A percentile compares a stretch with the other conserved stretches of the same genome.
Evolutionary conservation across 371 early-diverging fungal species (phyloP).

Genomic region (Choanephora cucurbitarum): DNA sequence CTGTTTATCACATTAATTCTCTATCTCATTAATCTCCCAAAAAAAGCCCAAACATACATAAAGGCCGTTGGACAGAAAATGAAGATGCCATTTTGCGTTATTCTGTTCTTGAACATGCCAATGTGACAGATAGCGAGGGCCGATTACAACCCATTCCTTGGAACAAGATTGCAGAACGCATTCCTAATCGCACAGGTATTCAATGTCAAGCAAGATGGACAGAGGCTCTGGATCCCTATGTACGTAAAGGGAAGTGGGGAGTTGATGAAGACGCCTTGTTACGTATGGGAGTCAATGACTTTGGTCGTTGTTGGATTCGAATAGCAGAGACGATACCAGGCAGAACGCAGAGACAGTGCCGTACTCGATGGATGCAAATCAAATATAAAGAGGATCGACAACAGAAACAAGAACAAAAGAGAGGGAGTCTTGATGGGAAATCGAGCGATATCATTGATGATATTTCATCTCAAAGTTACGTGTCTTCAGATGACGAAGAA

Average conservation of each 20-base stretch:
- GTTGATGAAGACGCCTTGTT: conserved; percentile 53
- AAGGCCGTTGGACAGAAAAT: conserved; percentile 70
- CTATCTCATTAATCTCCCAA: background rate
- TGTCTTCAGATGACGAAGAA: conserved; percentile 32
- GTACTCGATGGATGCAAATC: conserved; percentile 53
- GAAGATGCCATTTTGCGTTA: conserved; percentile 56
- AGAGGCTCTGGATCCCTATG: conserved; percentile 59
- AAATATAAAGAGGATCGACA: conserved; percentile 53
- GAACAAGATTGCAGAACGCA: conserved; percentile 21
- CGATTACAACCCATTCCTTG: conserved; percentile 46
- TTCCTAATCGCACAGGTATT: conserved; percentile 43
- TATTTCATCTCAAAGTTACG: conserved; percentile 23
- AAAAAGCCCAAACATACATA: conserved; percentile 57
- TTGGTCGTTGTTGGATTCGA: conserved; percentile 60
- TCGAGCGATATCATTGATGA: conserved; percentile 14
- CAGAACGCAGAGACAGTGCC: conserved; percentile 65
- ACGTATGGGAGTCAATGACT: conserved; percentile 29
- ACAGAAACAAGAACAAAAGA: conserved; percentile 17
- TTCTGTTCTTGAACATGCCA: conserved; percentile 53
- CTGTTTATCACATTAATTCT: background rate
- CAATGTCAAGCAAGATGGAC: conserved; percentile 68
- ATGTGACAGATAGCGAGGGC: conserved; percentile 49
- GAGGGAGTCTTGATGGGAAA: background rate
- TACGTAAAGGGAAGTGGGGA: conserved; percentile 59
- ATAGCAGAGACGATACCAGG: conserved; percentile 54